phyloP scores from a whole-genome alignment of 345 rosid genomes.

The Cardiospermum halicacabum region DNA sequence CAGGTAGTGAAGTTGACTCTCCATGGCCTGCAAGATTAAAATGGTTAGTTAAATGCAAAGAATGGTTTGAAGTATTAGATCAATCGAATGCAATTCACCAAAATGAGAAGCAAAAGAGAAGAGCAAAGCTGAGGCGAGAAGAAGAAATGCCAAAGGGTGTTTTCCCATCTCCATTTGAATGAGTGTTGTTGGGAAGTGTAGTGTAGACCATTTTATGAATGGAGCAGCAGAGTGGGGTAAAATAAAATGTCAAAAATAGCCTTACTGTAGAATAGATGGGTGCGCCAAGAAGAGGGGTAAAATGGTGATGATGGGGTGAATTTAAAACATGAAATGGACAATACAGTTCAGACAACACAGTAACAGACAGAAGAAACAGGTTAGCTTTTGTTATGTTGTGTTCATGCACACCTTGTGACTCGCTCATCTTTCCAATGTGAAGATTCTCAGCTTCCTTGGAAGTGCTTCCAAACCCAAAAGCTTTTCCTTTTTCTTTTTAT shows the following conservation, averaged over 20 bases:
- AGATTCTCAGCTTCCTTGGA: too few relatives aligned
- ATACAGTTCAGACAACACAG: not conserved
- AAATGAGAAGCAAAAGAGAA: not conserved
- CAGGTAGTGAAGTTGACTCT: not conserved
- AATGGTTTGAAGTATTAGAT: not conserved
- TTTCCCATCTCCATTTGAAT: constrained; percentile 3
- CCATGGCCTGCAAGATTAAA: not conserved
- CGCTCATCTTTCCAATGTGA: constrained; percentile 1
- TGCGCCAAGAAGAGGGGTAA: not conserved
- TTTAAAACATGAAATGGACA: not conserved
- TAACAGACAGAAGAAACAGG: not conserved
- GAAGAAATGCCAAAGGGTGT: not conserved
- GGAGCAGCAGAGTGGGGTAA: not conserved
- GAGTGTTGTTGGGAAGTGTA: not conserved
- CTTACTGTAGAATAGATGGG: not conserved
- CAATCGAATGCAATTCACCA: not conserved
- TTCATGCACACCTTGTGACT: constrained; percentile 1
- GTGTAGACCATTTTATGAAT: not conserved
- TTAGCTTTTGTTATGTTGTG: constrained; percentile 1
- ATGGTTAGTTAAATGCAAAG: not conserved
- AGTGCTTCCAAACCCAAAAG: too few relatives aligned
- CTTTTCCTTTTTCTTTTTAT: not conserved
- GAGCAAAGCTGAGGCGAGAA: constrained; percentile 6
- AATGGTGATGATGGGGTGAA: not conserved
- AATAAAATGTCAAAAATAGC: not conserved